A percentile compares a stretch with the other conserved stretches of the same genome.
phyloP scores from a whole-genome alignment of 306 rosid species.

The Mucuna pruriens region DNA sequence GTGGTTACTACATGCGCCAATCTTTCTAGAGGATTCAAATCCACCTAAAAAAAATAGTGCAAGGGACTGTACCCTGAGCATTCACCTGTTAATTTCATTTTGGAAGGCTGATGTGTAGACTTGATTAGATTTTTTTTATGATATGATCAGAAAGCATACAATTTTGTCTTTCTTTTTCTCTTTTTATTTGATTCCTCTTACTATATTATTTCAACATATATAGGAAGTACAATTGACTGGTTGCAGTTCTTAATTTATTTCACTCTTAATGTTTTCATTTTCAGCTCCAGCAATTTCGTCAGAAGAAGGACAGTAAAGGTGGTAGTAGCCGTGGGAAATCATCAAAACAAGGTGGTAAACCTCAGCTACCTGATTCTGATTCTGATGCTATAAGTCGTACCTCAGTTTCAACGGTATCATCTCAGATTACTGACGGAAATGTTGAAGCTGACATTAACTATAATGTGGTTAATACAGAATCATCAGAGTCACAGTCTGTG shows the following conservation, averaged over 20 bases:
- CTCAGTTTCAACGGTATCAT: slow-evolving; percentile 36
- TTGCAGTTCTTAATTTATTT: slow-evolving; percentile 38
- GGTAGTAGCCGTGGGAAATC: slow-evolving; percentile 79
- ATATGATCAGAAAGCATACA: neutral
- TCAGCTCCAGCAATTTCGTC: slow-evolving; percentile 92
- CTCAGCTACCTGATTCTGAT: slow-evolving; percentile 62
- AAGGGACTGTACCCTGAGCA: neutral
- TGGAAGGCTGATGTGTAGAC: neutral
- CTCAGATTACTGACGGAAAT: slow-evolving; percentile 56
- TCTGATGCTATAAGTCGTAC: slow-evolving; percentile 49
- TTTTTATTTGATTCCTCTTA: neutral
- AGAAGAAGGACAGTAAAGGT: slow-evolving; percentile 85
- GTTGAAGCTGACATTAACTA: slow-evolving; percentile 45
- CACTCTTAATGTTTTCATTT: slow-evolving; percentile 25
- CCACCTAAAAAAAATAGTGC: neutral
- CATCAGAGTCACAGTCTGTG: slow-evolving; percentile 51
- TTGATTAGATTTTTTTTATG: neutral
- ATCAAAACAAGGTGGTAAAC: slow-evolving; percentile 57
- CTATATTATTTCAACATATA: neutral
- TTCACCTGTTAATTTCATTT: slow-evolving; percentile 16
- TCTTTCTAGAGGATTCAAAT: neutral
- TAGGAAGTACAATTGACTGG: slow-evolving; percentile 22
- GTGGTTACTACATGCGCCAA: neutral
- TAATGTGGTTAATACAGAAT: slow-evolving; percentile 35
- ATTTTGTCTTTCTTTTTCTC: slow-evolving; percentile 5